Evolutionary conservation across 1,284 basidiomycete genomes (phyloP).

Genomic region (Schizophyllum commune): DNA sequence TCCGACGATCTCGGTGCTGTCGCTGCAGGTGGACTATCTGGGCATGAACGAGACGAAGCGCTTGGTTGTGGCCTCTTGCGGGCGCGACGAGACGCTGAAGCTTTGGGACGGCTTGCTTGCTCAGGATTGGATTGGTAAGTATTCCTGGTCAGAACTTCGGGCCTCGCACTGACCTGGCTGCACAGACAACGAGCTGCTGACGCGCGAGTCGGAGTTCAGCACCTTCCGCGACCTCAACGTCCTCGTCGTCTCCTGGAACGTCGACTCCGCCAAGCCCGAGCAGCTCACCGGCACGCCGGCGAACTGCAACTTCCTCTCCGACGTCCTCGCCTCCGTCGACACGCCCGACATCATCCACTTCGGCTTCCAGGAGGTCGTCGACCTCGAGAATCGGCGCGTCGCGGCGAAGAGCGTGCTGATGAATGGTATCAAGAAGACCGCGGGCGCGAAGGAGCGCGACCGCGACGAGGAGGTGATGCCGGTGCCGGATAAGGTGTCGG

Average conservation of each 20-base stretch:
- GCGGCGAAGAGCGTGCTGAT: constrained; percentile 85
- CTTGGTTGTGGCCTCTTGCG: constrained; percentile 72
- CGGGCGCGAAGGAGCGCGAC: constrained; percentile 48
- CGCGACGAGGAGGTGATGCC: constrained; percentile 44
- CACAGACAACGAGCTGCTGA: constrained; percentile 67
- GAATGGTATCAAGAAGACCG: background rate
- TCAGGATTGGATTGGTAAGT: constrained; percentile 79
- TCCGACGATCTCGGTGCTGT: constrained; percentile 67
- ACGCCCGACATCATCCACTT: constrained; percentile 87
- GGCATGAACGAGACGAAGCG: constrained; percentile 58
- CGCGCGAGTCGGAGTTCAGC: constrained; percentile 73
- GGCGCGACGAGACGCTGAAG: constrained; percentile 67
- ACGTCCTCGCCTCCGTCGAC: constrained; percentile 63
- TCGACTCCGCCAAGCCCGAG: constrained; percentile 82
- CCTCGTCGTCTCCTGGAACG: constrained; percentile 91
- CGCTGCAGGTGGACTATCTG: constrained; percentile 64
- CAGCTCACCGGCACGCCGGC: constrained; percentile 53
- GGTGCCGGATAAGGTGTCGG: constrained; percentile 73
- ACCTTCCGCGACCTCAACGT: constrained; percentile 71
- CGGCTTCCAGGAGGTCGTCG: constrained; percentile 94
- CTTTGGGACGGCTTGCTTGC: constrained; percentile 91
- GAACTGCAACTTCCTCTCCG: constrained; percentile 67
- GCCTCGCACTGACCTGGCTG: constrained; percentile 1
- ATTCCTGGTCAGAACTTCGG: background rate
- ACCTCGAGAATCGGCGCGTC: constrained; percentile 87